A percentile compares a stretch with the other conserved stretches of the same genome.
Conservation (phyloP, 1,284 basidiomycete species). For the Cutaneotrichosporon dermatis region DNA sequence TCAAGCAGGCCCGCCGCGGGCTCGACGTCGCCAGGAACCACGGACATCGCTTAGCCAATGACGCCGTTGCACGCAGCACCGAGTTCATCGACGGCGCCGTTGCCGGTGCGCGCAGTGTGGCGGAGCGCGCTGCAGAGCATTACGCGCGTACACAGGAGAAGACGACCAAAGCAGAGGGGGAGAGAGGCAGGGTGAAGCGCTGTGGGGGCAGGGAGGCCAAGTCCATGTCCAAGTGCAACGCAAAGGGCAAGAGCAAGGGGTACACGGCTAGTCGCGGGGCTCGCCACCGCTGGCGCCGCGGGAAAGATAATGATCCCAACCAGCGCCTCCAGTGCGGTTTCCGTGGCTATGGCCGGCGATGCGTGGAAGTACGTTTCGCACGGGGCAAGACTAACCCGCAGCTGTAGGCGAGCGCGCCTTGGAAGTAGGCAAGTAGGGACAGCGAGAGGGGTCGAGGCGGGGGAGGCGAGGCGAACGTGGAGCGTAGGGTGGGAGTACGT, state of each 20-base stretch:
- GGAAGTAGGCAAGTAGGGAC: neutral
- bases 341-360: neutral
- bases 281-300: neutral
- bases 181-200: neutral
- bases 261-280: neutral
- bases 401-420: neutral
- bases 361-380: conserved; percentile 1
- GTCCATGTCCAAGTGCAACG: neutral
- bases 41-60: neutral
- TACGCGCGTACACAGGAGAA: no score
- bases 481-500: no score
- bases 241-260: neutral
- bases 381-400: conserved; percentile 1
- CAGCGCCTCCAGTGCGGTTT: conserved; percentile 3
- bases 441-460: no score
- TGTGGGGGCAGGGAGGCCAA: neutral
- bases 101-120: neutral
- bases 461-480: no score
- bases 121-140: no score
- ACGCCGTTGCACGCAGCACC: neutral
- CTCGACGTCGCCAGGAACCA: neutral
- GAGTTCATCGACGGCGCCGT: neutral
- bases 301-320: neutral
- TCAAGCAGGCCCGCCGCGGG: neutral
- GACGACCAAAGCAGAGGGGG: no score